Conservation (phyloP, 148 eudicot species). For the Fagopyrum homotropicum region DNA sequence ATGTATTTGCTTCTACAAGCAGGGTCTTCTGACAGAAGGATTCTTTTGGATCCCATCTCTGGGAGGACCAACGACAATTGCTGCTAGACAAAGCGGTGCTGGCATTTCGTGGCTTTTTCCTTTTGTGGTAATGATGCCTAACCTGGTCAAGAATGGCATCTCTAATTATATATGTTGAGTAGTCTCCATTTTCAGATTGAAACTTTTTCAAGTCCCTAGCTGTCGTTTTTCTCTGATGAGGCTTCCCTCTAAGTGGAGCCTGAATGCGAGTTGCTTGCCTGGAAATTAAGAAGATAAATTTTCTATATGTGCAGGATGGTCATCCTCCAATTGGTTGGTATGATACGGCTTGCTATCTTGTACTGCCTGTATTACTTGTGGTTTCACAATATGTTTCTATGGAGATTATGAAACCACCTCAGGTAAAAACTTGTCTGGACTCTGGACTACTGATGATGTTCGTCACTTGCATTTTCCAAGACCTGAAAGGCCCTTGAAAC, state of each 20-base stretch:
- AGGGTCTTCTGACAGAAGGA: slow-evolving; percentile 96
- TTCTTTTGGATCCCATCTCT: slow-evolving; percentile 99
- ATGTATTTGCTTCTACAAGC: slow-evolving; percentile 15
- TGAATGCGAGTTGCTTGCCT: too few relatives aligned
- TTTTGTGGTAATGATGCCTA: slow-evolving; percentile 68
- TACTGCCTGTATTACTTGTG: slow-evolving; percentile 88
- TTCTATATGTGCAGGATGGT: slow-evolving; percentile 57
- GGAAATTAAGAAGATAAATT: too few relatives aligned
- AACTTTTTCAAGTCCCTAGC: neutral
- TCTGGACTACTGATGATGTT: neutral
- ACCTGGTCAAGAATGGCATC: neutral
- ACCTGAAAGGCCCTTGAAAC: neutral
- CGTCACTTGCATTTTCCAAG: neutral
- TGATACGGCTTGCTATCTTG: slow-evolving; percentile 93
- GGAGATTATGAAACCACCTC: slow-evolving; percentile 99
- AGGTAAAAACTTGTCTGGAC: slow-evolving; percentile 31
- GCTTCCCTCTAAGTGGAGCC: neutral
- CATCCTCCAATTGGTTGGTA: slow-evolving; percentile 97
- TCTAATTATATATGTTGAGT: too few relatives aligned
- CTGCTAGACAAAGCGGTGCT: slow-evolving; percentile 98
- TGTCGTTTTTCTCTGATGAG: neutral
- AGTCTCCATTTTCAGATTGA: too few relatives aligned
- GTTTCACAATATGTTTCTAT: slow-evolving; percentile 86
- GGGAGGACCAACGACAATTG: slow-evolving; percentile 97
- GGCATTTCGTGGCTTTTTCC: slow-evolving; percentile 98